Evolutionary conservation across 2,329 filamentous ascomycete genomes (phyloP), one percentile per base, ranked within the genome.

Genomic region (Aspergillus sp.): DNA sequence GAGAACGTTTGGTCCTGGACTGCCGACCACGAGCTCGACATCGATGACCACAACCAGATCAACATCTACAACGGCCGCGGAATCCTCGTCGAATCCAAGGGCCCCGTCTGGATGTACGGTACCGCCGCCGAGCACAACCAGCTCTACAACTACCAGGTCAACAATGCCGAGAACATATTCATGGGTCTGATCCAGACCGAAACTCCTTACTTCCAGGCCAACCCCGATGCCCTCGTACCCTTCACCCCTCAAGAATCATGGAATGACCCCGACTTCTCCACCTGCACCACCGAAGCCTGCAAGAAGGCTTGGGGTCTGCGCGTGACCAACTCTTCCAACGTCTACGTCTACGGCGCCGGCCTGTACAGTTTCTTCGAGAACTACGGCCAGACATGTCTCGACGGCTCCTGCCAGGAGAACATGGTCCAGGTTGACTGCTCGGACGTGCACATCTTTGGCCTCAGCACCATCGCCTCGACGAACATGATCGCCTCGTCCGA

Each of bases 1-100:
- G 93, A 97, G 80, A 96, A 96, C 78, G 87, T 82, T 47, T 96
- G 91, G 90, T 88, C 90, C 74, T 96, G 92, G 91, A 89, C 91
- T 47, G 87, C 92, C 3, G 92, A 96, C 73, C 92, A 96, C 79
- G 90, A 96, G 71, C 87, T 96, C 23, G 93, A 96, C 72, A 82
- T 86, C 12, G 63, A 75, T 8, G 87, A 89, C 68, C 85, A 90
- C 73, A 85, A 78, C 59, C 85, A 87, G 69, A 85, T 86, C 66
- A 82, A 88, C 71, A 86, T 96, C 69, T 96, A 89, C 84, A 96
- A 90, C 72, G 91, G 91, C 48, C 90, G 92, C 61, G 93, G 91
- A 67, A 84, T 96, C 64, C 82, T 88, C 37, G 85, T 96, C 66
- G 90, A 96, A 77, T 90, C 85, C 49, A 81, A 89, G 70, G 88